Base-by-base conservation (phyloP, 306 rosid genomes). In the Prosopis cineraria region DNA sequence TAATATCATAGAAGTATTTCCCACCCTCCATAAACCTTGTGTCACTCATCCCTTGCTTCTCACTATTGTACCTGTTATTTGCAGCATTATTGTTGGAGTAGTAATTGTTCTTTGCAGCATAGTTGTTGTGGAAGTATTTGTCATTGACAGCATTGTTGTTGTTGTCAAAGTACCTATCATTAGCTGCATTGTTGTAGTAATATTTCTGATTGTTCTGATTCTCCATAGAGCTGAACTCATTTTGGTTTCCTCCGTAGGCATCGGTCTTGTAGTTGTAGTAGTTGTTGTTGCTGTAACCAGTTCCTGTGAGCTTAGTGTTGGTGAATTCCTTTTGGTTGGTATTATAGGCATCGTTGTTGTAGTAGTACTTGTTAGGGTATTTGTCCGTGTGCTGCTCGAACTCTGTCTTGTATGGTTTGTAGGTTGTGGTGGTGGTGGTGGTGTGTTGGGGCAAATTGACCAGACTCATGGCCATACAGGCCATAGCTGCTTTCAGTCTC, bases 1-100 rank as follows among this genome's bases (percentile, higher is more conserved):
- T 0, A 25, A 82, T 0, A 81, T 94, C 92, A 75, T 84, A 72
- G 29, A 4, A 88, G 85, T 89, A 94, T 80, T 66, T 94, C 1
- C 97, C 97, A 39, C 85, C 87, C 70, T 87, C 93, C 93, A 92
- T 0, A 78, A 76, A 94, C 87, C 97, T 92, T 5, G 98, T 90
- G 88, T 94, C 97, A 76, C 97, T 94, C 97, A 94, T 89, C n/a
- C 98, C 98, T 75, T 85, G 93, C 82, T 58, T 87, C 87, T 84
- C 94, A 27, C 12, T 82, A 31, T 84, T 85, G 80, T 40, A 72
- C 78, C 62, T 78, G 85, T 79, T 74, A 25, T 78, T 62, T 48
- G 70, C 63, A 25, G 34, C 63, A 58, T 30, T 24, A 75, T 50
- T 34, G 72, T 66, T 36, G 70, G 25, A 34, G 74, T 70, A 39